Conservation (phyloP, 1,284 basidiomycete species). For the Fistulinella staudtii region DNA sequence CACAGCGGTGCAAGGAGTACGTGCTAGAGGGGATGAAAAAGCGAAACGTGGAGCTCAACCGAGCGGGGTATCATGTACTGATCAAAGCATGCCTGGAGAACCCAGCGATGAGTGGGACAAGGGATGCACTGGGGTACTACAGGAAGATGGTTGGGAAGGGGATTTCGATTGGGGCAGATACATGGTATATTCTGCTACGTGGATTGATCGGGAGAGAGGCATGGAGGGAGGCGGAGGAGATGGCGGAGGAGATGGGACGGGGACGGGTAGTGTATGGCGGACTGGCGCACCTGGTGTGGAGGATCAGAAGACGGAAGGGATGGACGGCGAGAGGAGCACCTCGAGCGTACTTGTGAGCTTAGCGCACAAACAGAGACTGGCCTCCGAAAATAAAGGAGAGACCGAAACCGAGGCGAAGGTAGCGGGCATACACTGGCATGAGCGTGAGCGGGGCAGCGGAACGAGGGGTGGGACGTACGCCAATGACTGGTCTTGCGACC, state of each 20-base stretch:
- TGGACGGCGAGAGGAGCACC: slow-evolving; percentile 25
- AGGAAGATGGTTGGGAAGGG: slow-evolving; percentile 56
- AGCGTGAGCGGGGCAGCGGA: slow-evolving; percentile 12
- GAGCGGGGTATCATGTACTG: slow-evolving; percentile 71
- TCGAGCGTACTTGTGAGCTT: slow-evolving; percentile 29
- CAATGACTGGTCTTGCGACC: slow-evolving; percentile 84
- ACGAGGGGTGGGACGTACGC: slow-evolving; percentile 49
- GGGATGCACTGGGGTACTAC: slow-evolving; percentile 59
- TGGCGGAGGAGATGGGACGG: slow-evolving; percentile 56
- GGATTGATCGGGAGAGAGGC: slow-evolving; percentile 54
- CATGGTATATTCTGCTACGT: slow-evolving; percentile 70
- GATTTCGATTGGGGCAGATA: slow-evolving; percentile 54
- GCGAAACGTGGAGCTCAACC: slow-evolving; percentile 49
- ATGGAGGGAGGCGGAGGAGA: slow-evolving; percentile 54
- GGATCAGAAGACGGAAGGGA: slow-evolving; percentile 35
- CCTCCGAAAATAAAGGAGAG: slow-evolving; percentile 63
- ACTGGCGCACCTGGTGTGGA: slow-evolving; percentile 38
- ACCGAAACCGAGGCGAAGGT: slow-evolving; percentile 62
- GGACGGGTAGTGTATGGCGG: slow-evolving; percentile 36
- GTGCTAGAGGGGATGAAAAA: slow-evolving; percentile 60
- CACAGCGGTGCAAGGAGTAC: slow-evolving; percentile 44
- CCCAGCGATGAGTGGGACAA: slow-evolving; percentile 43
- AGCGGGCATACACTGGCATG: slow-evolving; percentile 64
- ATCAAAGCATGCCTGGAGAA: slow-evolving; percentile 60
- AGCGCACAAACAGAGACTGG: slow-evolving; percentile 21